Evolutionary conservation across 306 rosid genomes (phyloP).

Genomic region (Lablab purpureus): DNA sequence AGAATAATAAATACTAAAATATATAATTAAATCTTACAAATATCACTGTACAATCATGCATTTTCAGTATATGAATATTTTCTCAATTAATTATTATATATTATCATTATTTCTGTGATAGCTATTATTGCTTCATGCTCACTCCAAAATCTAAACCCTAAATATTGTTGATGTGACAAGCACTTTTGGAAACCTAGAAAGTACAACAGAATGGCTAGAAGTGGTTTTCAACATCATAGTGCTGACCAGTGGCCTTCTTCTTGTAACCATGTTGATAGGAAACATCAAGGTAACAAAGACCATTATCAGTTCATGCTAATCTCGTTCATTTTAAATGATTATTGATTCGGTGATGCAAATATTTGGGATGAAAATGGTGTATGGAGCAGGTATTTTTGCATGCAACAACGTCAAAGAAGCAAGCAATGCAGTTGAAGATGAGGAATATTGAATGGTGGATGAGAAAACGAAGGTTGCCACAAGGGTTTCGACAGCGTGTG

Average conservation of each 20-base stretch:
- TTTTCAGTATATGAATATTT: neutral
- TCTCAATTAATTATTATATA: neutral
- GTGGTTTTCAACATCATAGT: slow-evolving; percentile 89
- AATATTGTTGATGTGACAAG: slow-evolving; percentile 48
- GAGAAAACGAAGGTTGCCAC: slow-evolving; percentile 79
- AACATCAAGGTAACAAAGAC: slow-evolving; percentile 71
- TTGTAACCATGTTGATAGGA: slow-evolving; percentile 95
- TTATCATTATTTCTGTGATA: slow-evolving; percentile 5
- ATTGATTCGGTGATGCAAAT: neutral
- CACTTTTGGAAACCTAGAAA: slow-evolving; percentile 92
- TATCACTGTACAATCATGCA: neutral
- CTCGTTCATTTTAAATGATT: neutral
- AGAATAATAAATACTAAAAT: too few species aligned
- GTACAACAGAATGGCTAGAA: slow-evolving; percentile 96
- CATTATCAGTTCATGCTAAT: neutral
- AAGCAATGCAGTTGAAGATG: slow-evolving; percentile 91
- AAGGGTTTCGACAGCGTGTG: slow-evolving; percentile 77
- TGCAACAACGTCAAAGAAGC: slow-evolving; percentile 94
- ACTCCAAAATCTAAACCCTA: neutral
- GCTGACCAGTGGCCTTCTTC: slow-evolving; percentile 88
- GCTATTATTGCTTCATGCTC: slow-evolving; percentile 19
- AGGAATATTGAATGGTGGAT: slow-evolving; percentile 98
- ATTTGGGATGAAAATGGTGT: neutral
- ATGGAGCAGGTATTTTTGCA: slow-evolving; percentile 79
- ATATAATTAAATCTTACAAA: too few species aligned